These are phyloP conservation scores for Zalerion maritima DNA, from an alignment of 495 filamentous ascomycete species.

Conservation along the genomic window DNA sequence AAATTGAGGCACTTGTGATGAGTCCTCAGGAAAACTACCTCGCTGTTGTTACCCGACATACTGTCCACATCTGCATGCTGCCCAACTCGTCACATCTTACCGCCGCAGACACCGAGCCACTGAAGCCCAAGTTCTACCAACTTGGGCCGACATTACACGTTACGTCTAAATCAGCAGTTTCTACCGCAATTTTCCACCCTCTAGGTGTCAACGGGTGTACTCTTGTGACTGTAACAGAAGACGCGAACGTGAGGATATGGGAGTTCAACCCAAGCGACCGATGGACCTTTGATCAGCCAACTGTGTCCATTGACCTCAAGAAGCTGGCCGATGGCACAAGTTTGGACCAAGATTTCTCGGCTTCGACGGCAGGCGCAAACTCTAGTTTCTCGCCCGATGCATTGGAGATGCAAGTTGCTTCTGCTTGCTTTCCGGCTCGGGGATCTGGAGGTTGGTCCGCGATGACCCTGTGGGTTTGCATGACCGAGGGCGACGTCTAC, in stretches of 20 bases:
- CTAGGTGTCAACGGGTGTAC: constrained; percentile 56
- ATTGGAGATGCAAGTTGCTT: constrained; percentile 75
- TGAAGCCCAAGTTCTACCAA: constrained; percentile 69
- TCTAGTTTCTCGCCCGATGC: constrained; percentile 74
- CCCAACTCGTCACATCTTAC: constrained; percentile 62
- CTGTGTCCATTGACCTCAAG: constrained; percentile 65
- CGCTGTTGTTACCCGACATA: constrained; percentile 71
- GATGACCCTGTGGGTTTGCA: constrained; percentile 87
- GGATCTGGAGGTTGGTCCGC: constrained; percentile 73
- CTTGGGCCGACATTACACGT: constrained; percentile 82
- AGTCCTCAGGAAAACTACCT: constrained; percentile 67
- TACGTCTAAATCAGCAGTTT: constrained; percentile 59
- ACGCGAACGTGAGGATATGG: constrained; percentile 77
- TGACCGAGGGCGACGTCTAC: constrained; percentile 77
- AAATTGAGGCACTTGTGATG: constrained; percentile 67
- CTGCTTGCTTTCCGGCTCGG: constrained; percentile 65
- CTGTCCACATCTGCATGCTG: constrained; percentile 64
- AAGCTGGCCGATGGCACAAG: constrained; percentile 68
- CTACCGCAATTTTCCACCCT: constrained; percentile 76
- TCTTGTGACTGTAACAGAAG: constrained; percentile 70
- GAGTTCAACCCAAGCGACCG: constrained; percentile 65
- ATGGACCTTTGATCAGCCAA: constrained; percentile 71
- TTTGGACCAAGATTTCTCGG: constrained; percentile 59
- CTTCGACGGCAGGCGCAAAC: constrained; percentile 51
- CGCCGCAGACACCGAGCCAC: constrained; percentile 41